phyloP scores from a whole-genome alignment of 1,284 basidiomycete species.

The Austroboletus novae-zelandiae region DNA sequence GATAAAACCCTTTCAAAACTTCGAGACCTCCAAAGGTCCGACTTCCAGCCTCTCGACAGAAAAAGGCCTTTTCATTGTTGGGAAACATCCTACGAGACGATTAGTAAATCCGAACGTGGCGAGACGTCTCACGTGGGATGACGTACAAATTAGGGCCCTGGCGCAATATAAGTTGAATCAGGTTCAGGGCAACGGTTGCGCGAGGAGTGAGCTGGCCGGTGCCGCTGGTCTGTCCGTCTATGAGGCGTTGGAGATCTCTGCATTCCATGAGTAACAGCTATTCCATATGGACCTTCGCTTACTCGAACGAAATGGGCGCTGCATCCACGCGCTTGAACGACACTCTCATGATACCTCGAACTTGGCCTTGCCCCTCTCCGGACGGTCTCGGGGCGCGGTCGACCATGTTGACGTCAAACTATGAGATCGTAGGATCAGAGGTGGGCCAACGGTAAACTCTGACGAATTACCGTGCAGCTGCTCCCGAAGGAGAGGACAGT shows the following conservation, averaged over 20 bases:
- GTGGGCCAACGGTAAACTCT: too few species aligned
- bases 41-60: conserved; percentile 31
- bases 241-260: conserved; percentile 27
- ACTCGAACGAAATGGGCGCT: conserved; percentile 26
- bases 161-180: conserved; percentile 30
- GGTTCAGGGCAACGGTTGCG: conserved; percentile 25
- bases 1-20: conserved; percentile 29
- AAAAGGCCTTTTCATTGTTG: conserved; percentile 31
- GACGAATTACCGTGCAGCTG: conserved; percentile 13
- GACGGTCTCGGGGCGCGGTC: conserved; percentile 18
- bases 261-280: neutral
- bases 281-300: neutral
- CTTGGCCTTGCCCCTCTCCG: conserved; percentile 10
- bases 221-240: conserved; percentile 23
- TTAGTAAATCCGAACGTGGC: neutral
- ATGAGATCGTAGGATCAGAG: neutral
- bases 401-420: conserved; percentile 33
- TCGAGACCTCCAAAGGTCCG: conserved; percentile 31
- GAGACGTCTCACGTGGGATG: neutral
- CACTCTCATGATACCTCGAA: conserved; percentile 17
- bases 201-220: conserved; percentile 19
- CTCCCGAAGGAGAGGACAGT: conserved; percentile 29
- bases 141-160: conserved; percentile 31
- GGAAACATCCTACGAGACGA: conserved; percentile 29
- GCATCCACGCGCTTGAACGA: conserved; percentile 30